These are phyloP conservation scores for Leccinum solheimii DNA, from an alignment of 1,284 basidiomycete genomes.

Conservation along the genomic window DNA sequence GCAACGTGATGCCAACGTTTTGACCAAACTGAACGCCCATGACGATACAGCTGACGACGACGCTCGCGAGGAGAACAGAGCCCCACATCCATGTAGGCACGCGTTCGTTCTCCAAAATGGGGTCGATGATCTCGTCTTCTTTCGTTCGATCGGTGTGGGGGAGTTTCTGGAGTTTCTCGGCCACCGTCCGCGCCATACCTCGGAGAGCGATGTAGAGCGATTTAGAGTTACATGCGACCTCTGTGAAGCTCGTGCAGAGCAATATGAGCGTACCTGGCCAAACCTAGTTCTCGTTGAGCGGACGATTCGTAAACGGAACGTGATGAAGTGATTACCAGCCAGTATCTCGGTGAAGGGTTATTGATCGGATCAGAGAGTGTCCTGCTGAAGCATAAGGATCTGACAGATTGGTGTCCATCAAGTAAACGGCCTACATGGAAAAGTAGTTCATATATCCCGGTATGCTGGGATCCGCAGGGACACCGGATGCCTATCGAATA, in stretches of 20 bases:
- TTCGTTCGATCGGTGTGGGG: background rate
- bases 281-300: slow-evolving; percentile 29
- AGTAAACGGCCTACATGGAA: background rate
- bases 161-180: background rate
- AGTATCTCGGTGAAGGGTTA: slow-evolving; percentile 1
- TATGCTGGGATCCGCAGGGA: background rate
- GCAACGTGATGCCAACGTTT: slow-evolving; percentile 58
- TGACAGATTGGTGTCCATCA: background rate
- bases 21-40: slow-evolving; percentile 56
- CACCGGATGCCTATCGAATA: background rate
- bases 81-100: slow-evolving; percentile 61
- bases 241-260: slow-evolving; percentile 51
- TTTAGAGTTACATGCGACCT: slow-evolving; percentile 39
- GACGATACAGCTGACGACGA: slow-evolving; percentile 55
- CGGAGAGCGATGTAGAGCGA: slow-evolving; percentile 11
- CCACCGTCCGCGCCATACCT: background rate
- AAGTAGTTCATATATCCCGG: slow-evolving; percentile 1
- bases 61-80: slow-evolving; percentile 48
- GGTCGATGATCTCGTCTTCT: slow-evolving; percentile 43
- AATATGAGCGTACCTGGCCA: slow-evolving; percentile 67
- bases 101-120: slow-evolving; percentile 43
- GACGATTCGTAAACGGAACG: background rate
- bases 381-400: background rate
- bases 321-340: background rate
- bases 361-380: background rate